Base-by-base conservation (phyloP, 352 stramenopile genomes). In the Phytophthora brassicae region DNA sequence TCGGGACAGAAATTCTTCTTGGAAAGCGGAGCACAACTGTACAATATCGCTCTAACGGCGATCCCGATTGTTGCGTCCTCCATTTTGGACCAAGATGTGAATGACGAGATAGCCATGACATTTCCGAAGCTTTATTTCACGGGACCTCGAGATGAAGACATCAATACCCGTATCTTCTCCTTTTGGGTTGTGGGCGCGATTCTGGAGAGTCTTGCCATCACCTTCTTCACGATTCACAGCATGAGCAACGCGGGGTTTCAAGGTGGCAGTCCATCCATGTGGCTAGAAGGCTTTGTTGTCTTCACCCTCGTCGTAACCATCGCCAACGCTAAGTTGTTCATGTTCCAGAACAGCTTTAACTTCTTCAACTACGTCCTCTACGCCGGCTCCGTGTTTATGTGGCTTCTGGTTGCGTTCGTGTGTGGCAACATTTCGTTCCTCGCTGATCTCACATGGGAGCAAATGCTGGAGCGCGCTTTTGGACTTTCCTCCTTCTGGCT, bases 1-100 rank as follows among this genome's bases (percentile, higher is more conserved):
- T 93, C 84, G 2, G 84, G 85, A 0, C 80, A 94, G 29, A 94
- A 94, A 31, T 92, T 95, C 52, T 95, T 89, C 61, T 60, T 95
- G 1, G 86, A 93, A 45, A 86, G 72, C 20, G 84, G 86, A 24
- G 72, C 90, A 8, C 84, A 93, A 53, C 52, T 93, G 13, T 95
- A 93, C 68, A 95, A 95, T 53, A 81, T 93, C 31, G 70, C 64
- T 9, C 68, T 93, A 3, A 95, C 86, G 14, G 74, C 84, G 11
- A 61, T 90, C 29, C 84, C 86, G 4, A 84, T 95, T 45, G 55
- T 95, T 17, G 66, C 67, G 12, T 61, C 89, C 4, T 89, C 86
- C 0, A 88, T 93, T 33, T 58, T 86, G 44, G 82, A 93, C 43
- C 77, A 89, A 70, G 84, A 95, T 43, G 79, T 94, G 0, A 74